phyloP scores from a whole-genome alignment of 257 asterid species.

The Leonotis leonurus region DNA sequence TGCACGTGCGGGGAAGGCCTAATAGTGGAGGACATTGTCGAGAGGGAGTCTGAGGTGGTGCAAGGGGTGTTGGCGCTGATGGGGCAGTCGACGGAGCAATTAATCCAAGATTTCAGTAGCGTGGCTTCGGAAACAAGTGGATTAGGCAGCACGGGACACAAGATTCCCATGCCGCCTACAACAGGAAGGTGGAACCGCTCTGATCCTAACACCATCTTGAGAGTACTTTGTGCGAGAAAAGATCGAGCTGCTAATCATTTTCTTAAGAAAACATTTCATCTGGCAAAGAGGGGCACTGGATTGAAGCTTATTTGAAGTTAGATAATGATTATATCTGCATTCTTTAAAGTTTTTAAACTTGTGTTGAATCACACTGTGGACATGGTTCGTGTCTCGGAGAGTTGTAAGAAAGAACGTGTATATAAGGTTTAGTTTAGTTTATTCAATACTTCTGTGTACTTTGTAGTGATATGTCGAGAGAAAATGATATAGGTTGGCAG shows the following conservation, averaged over 20 bases:
- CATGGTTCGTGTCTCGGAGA: not conserved
- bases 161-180: conserved; percentile 71
- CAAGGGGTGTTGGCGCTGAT: conserved; percentile 67
- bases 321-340: not conserved
- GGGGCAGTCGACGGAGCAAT: conserved; percentile 63
- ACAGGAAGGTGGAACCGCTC: conserved; percentile 75
- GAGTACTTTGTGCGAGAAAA: conserved; percentile 71
- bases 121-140: conserved; percentile 50
- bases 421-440: conserved; percentile 3
- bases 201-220: conserved; percentile 71
- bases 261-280: conserved; percentile 60
- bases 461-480: conserved; percentile 1
- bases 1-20: conserved; percentile 76
- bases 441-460: not conserved
- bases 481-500: conserved; percentile 7
- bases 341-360: not conserved
- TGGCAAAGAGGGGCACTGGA: conserved; percentile 58
- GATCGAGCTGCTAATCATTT: conserved; percentile 58
- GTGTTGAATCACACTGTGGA: not conserved
- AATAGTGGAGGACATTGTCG: conserved; percentile 56
- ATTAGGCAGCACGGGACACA: conserved; percentile 38
- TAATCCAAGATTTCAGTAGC: conserved; percentile 58
- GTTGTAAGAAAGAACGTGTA: conserved; percentile 3
- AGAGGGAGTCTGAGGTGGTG: conserved; percentile 60
- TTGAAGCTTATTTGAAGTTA: conserved; percentile 19